Conservation (phyloP, 306 rosid species). For the Lupinus albus region DNA sequence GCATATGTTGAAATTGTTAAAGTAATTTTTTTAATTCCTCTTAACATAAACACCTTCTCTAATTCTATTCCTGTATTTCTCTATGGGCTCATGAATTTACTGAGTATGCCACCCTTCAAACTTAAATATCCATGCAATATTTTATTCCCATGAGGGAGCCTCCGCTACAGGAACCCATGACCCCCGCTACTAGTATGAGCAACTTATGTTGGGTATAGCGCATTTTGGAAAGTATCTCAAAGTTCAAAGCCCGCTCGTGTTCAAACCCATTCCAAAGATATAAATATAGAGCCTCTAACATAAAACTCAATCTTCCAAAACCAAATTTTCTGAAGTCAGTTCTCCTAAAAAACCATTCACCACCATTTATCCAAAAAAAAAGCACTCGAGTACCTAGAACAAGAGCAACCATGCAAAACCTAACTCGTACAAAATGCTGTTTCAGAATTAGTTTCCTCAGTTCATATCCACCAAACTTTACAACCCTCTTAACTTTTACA, state of each 20-base stretch:
- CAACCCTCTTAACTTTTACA: neutral
- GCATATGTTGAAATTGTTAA: conserved; percentile 16
- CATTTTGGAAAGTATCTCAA: neutral
- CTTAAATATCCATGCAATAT: too few relatives aligned
- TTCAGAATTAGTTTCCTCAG: neutral
- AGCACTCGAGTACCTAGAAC: neutral
- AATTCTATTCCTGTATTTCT: neutral
- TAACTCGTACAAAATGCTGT: neutral
- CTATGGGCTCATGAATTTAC: too few relatives aligned
- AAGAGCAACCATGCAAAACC: neutral
- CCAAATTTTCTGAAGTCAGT: neutral
- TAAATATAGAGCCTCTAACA: neutral
- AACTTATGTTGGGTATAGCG: conserved; percentile 1
- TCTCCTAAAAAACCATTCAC: conserved; percentile 12
- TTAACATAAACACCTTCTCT: neutral
- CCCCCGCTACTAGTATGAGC: too few relatives aligned
- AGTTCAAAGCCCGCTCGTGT: neutral
- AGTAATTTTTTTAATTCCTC: conserved; percentile 1
- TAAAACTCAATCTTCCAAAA: conserved; percentile 10
- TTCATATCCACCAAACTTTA: neutral
- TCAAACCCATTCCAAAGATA: neutral
- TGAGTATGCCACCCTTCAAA: too few relatives aligned
- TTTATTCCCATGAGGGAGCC: too few relatives aligned
- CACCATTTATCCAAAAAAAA: neutral
- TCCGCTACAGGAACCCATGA: too few relatives aligned